These are phyloP conservation scores for Penicillium sp. DNA, from an alignment of 2,329 filamentous ascomycete species.

Conservation along the genomic window DNA sequence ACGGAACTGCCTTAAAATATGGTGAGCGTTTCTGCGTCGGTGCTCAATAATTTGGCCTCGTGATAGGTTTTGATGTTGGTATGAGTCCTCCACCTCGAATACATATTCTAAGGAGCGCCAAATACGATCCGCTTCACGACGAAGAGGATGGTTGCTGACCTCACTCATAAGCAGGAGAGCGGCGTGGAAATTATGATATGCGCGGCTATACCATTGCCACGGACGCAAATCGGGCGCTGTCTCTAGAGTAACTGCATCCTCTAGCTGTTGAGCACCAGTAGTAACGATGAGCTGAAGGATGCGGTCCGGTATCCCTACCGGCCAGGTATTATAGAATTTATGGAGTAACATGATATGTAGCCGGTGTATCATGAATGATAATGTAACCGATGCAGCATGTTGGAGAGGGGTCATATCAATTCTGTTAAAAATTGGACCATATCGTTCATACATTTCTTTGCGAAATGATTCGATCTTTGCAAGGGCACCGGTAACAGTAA, in stretches of 20 bases:
- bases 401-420: slow-evolving; percentile 54
- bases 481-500: slow-evolving; percentile 61
- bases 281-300: slow-evolving; percentile 61
- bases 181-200: slow-evolving; percentile 69
- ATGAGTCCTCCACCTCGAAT: slow-evolving; percentile 55
- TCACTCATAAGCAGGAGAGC: slow-evolving; percentile 67
- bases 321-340: slow-evolving; percentile 55
- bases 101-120: slow-evolving; percentile 70
- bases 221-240: slow-evolving; percentile 48
- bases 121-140: slow-evolving; percentile 60
- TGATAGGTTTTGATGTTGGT: slow-evolving; percentile 32
- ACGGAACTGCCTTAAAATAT: slow-evolving; percentile 60
- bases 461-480: slow-evolving; percentile 67
- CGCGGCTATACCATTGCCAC: slow-evolving; percentile 69
- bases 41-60: slow-evolving; percentile 19
- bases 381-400: slow-evolving; percentile 59
- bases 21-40: slow-evolving; percentile 55
- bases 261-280: slow-evolving; percentile 54
- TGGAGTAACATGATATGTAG: slow-evolving; percentile 66
- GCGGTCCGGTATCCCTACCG: slow-evolving; percentile 44
- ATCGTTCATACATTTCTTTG: slow-evolving; percentile 61
- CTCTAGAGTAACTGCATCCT: slow-evolving; percentile 54
- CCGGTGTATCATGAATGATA: slow-evolving; percentile 60
- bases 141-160: slow-evolving; percentile 56
- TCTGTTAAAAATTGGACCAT: slow-evolving; percentile 60